Conservation (phyloP, 2,329 filamentous ascomycete species). For the Neofusicoccum sp. region DNA sequence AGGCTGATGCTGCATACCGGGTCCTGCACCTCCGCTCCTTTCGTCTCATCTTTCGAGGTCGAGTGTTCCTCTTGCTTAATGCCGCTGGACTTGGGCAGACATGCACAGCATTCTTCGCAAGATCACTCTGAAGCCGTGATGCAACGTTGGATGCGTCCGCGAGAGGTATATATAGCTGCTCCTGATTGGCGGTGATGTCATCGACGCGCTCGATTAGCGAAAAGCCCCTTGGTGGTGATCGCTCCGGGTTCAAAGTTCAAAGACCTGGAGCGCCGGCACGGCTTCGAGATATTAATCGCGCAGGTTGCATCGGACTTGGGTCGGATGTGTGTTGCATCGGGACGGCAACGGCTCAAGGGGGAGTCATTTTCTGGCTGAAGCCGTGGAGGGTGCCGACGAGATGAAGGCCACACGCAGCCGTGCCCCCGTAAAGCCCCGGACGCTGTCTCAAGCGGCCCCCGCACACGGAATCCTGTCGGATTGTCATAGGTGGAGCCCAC, state of each 20-base stretch:
- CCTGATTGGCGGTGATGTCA: slow-evolving; percentile 10
- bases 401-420: background rate
- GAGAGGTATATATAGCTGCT: background rate
- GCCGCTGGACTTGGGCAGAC: too few species aligned
- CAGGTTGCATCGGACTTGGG: background rate
- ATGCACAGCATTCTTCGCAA: too few species aligned
- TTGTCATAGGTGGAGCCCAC: background rate
- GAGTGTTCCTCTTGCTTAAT: too few species aligned
- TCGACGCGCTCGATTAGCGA: slow-evolving; percentile 10
- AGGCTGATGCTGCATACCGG: too few species aligned
- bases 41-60: too few species aligned
- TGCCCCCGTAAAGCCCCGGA: background rate
- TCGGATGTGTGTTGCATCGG: background rate
- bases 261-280: background rate
- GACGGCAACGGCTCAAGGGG: background rate
- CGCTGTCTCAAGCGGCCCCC: slow-evolving; percentile 1
- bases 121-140: background rate
- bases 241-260: slow-evolving; percentile 2
- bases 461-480: background rate
- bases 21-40: too few species aligned
- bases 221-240: slow-evolving; percentile 9
- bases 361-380: slow-evolving; percentile 5
- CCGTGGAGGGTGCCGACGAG: background rate
- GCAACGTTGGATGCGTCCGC: background rate
- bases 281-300: slow-evolving; percentile 5